Conservation (phyloP, 2,329 filamentous ascomycete genomes). For the Cercospora janseana region DNA sequence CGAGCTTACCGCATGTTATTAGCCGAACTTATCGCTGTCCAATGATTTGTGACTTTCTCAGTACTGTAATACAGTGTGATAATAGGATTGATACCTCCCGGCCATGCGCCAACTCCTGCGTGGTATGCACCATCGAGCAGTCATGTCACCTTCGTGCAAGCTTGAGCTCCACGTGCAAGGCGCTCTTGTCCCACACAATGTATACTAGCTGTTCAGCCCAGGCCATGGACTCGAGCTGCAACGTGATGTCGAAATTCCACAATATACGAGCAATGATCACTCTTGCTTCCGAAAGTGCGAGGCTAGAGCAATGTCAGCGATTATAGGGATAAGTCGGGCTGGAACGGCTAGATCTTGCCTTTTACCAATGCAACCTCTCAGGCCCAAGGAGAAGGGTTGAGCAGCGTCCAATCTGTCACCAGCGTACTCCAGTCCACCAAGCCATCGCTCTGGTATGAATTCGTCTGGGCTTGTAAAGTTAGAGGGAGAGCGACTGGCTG, state of each 20-base stretch:
- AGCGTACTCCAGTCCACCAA: constrained; percentile 30
- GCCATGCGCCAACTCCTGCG: no score
- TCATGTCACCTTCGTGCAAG: no score
- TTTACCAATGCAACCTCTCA: constrained; percentile 37
- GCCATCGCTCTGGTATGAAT: constrained; percentile 41
- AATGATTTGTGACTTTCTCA: no score
- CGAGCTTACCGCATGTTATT: no score
- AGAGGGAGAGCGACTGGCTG: constrained; percentile 21
- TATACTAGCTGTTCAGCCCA: neutral
- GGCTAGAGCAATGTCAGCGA: neutral
- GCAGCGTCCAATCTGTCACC: constrained; percentile 22
- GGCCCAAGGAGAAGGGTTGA: constrained; percentile 34
- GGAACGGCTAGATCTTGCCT: constrained; percentile 15
- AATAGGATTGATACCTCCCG: no score
- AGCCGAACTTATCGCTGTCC: no score
- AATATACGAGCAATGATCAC: constrained; percentile 39
- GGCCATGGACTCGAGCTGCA: neutral
- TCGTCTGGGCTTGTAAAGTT: constrained; percentile 29
- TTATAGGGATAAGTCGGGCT: neutral
- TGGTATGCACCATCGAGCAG: no score
- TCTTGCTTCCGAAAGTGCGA: constrained; percentile 38
- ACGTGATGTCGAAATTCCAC: constrained; percentile 34
- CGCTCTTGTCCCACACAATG: neutral
- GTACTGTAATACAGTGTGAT: no score
- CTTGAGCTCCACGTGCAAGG: no score